These are phyloP conservation scores for Vicia sativa DNA, from an alignment of 306 rosid species.

Conservation along the genomic window DNA sequence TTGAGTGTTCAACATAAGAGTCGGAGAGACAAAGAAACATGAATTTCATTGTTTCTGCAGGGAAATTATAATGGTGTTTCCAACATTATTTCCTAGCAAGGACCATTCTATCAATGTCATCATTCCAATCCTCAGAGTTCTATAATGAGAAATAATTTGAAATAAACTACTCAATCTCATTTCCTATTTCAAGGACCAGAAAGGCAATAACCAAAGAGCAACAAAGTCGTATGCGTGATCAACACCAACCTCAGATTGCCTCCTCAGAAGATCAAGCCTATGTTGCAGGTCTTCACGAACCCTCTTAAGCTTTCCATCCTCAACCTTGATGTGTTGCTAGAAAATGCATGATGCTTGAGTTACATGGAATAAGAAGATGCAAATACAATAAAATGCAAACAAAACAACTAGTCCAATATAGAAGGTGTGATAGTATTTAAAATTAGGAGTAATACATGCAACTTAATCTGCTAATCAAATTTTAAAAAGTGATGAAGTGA, in stretches of 20 bases:
- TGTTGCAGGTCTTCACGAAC: slow-evolving; percentile 80
- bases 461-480: slow-evolving; percentile 7
- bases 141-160: slow-evolving; percentile 4
- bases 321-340: slow-evolving; percentile 71
- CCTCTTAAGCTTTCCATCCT: slow-evolving; percentile 65
- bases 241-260: slow-evolving; percentile 83
- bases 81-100: slow-evolving; percentile 15
- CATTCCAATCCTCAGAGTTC: slow-evolving; percentile 9
- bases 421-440: slow-evolving; percentile 12
- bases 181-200: slow-evolving; percentile 26
- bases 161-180: slow-evolving; percentile 26
- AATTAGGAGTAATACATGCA: slow-evolving; percentile 22
- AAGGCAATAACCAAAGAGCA: slow-evolving; percentile 26
- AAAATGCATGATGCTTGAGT: slow-evolving; percentile 36
- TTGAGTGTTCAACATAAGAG: slow-evolving; percentile 24
- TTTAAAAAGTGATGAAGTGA: slow-evolving; percentile 13
- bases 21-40: slow-evolving; percentile 11
- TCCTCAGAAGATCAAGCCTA: slow-evolving; percentile 72
- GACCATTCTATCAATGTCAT: slow-evolving; percentile 28
- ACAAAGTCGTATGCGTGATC: slow-evolving; percentile 17
- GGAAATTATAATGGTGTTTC: slow-evolving; percentile 16
- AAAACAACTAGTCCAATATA: slow-evolving; percentile 32
- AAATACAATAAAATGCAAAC: slow-evolving; percentile 21
- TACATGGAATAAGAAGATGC: slow-evolving; percentile 25
- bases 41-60: slow-evolving; percentile 2